phyloP scores from a whole-genome alignment of 768 basidiomycete genomes.

The Hygrocybe coccinea region DNA sequence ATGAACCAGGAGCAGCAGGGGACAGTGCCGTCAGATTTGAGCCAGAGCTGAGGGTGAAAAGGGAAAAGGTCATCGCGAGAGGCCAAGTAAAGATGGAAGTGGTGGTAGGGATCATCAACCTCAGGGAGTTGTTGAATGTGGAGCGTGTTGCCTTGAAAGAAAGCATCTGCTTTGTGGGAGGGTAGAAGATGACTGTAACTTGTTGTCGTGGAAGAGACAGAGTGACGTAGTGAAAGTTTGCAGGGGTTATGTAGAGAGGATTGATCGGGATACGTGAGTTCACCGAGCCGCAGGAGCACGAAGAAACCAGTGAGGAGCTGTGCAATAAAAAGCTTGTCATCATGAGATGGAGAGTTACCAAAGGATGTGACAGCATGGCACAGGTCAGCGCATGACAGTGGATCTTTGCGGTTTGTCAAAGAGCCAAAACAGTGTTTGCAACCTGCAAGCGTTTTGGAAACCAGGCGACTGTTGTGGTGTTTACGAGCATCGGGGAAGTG shows the following conservation, averaged over 20 bases:
- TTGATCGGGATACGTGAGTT: no score
- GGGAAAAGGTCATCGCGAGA: no score
- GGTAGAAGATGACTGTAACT: no score
- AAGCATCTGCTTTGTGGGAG: no score
- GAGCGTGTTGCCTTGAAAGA: no score
- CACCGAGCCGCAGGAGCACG: neutral
- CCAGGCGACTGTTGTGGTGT: neutral
- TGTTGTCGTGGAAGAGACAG: no score
- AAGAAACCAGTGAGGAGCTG: constrained; percentile 14
- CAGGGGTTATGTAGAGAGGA: no score
- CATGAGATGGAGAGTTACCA: constrained; percentile 1
- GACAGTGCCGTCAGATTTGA: constrained; percentile 24
- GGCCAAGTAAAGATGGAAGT: no score
- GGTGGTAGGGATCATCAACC: no score
- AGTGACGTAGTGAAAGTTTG: no score
- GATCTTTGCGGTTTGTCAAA: neutral
- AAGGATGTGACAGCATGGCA: neutral
- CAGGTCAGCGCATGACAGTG: constrained; percentile 11
- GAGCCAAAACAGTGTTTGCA: neutral
- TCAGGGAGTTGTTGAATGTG: no score
- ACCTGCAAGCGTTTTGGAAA: constrained; percentile 11
- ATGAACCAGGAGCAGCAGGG: constrained; percentile 36
- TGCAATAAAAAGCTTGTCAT: constrained; percentile 20
- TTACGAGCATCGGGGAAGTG: constrained; percentile 15
- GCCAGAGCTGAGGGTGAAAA: constrained; percentile 30